phyloP scores from a whole-genome alignment of 805 yeast species.

The Myxozyma neotropica region DNA sequence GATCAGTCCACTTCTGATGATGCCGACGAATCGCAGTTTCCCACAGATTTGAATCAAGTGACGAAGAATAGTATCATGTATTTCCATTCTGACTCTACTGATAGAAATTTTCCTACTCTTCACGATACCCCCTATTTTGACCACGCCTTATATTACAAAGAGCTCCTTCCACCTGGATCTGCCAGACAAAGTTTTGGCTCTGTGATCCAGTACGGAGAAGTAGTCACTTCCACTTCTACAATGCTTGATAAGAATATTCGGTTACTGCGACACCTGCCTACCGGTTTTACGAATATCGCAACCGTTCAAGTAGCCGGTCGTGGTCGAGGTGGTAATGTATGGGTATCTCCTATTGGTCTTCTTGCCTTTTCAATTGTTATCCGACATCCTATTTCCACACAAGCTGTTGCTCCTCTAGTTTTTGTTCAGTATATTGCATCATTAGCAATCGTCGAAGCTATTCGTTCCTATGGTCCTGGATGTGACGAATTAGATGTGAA shows the following conservation, averaged over 20 bases:
- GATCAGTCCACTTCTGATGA: constrained; percentile 22
- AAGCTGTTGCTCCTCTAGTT: constrained; percentile 59
- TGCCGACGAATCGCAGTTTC: constrained; percentile 42
- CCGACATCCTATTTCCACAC: constrained; percentile 52
- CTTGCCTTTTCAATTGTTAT: constrained; percentile 76
- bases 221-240: constrained; percentile 82
- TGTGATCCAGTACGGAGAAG: constrained; percentile 75
- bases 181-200: constrained; percentile 51
- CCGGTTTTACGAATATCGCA: constrained; percentile 69
- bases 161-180: constrained; percentile 14
- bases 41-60: constrained; percentile 55
- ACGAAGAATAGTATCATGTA: constrained; percentile 59
- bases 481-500: constrained; percentile 76
- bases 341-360: constrained; percentile 95
- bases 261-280: constrained; percentile 62
- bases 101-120: constrained; percentile 37
- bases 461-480: constrained; percentile 63
- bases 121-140: constrained; percentile 72
- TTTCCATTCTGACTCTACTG: constrained; percentile 47
- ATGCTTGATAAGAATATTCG: constrained; percentile 72
- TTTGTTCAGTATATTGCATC: constrained; percentile 85
- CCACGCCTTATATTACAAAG: constrained; percentile 55
- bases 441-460: constrained; percentile 79
- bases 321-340: constrained; percentile 92
- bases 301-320: constrained; percentile 86